phyloP scores from a whole-genome alignment of 768 basidiomycete species.

The Piloderma croceum region DNA sequence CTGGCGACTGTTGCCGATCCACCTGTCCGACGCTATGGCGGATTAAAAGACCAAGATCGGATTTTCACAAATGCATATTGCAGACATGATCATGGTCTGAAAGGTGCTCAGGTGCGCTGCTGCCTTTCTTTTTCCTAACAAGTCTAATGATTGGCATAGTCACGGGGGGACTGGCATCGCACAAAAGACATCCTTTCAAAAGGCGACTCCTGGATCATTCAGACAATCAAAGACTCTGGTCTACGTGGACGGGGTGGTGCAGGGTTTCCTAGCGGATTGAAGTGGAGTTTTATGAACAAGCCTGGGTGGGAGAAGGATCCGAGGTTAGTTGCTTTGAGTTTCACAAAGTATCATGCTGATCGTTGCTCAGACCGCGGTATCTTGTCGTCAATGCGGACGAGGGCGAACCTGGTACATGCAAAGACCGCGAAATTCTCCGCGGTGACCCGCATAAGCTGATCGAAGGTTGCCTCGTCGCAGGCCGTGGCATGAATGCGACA shows the following conservation, averaged over 20 bases:
- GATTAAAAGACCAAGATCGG: conserved; percentile 89
- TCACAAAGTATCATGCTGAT: not conserved
- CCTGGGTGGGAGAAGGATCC: conserved; percentile 96
- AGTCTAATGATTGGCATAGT: conserved; percentile 33
- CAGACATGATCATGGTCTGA: conserved; percentile 86
- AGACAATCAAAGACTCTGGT: conserved; percentile 93
- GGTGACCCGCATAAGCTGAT: conserved; percentile 98
- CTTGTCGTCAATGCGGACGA: conserved; percentile 98
- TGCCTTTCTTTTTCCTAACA: not conserved
- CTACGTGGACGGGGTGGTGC: conserved; percentile 94
- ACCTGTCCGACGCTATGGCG: conserved; percentile 90
- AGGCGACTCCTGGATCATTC: conserved; percentile 96
- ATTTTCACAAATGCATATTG: conserved; percentile 91
- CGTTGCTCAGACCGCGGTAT: conserved; percentile 74
- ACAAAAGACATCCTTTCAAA: conserved; percentile 96
- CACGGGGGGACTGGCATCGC: conserved; percentile 95
- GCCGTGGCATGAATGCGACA: conserved; percentile 93
- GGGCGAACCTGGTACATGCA: conserved; percentile 98
- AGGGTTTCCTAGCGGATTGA: conserved; percentile 93
- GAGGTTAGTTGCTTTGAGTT: conserved; percentile 39
- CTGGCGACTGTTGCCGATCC: conserved; percentile 76
- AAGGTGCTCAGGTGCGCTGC: conserved; percentile 76
- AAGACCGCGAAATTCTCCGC: conserved; percentile 95
- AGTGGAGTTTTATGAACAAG: conserved; percentile 99
- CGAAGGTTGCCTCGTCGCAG: conserved; percentile 96